phyloP scores from a whole-genome alignment of 73 alveolate species.

The Breviolum minutum region DNA sequence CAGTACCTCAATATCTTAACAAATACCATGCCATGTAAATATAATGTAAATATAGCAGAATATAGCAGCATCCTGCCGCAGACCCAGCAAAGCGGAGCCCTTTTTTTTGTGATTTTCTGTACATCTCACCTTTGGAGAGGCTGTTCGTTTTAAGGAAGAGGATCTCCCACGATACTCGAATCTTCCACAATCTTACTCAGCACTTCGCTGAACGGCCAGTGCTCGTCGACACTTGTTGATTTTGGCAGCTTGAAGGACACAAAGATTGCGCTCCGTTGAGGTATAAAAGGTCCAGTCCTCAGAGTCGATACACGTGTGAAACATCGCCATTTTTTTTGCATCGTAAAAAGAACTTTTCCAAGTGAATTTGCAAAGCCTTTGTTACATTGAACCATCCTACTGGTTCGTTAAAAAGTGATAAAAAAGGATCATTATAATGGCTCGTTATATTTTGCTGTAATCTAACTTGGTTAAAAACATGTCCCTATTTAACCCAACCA shows the following conservation, averaged over 20 bases:
- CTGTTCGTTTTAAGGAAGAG: not conserved
- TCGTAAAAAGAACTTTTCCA: too few species aligned
- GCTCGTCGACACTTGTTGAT: constrained; percentile 49
- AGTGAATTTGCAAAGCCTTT: not conserved
- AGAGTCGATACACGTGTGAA: not conserved
- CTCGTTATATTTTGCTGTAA: too few species aligned
- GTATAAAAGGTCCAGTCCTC: constrained; percentile 77
- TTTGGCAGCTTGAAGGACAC: constrained; percentile 83
- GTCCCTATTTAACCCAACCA: too few species aligned
- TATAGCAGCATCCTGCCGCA: not conserved
- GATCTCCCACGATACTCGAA: not conserved
- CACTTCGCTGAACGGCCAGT: constrained; percentile 1
- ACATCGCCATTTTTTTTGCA: not conserved
- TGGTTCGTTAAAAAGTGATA: not conserved
- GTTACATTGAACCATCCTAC: too few species aligned
- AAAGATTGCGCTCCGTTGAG: constrained; percentile 67
- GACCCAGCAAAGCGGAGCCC: not conserved
- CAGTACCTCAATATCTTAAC: too few species aligned
- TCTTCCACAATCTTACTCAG: not conserved
- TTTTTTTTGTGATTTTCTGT: not conserved
- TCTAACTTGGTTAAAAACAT: too few species aligned
- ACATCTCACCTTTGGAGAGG: constrained; percentile 12
- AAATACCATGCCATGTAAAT: too few species aligned
- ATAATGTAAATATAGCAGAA: too few species aligned
- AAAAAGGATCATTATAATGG: too few species aligned